Conservation (phyloP, 1,284 basidiomycete genomes). For the Calocybe gambosa region DNA sequence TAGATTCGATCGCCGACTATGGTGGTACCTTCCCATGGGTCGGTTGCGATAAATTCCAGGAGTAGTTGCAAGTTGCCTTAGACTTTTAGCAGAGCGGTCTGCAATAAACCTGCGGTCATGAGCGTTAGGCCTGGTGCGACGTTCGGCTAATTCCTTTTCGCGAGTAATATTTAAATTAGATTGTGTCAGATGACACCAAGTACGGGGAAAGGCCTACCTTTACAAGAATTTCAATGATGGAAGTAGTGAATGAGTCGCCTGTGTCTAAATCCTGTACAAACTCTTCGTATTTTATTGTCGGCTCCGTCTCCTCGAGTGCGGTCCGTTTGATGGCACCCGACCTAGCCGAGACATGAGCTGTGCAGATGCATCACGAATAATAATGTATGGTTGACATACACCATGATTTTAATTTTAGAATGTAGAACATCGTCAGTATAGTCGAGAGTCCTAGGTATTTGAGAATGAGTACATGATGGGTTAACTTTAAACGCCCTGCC, state of each 20-base stretch:
- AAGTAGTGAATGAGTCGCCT: constrained; percentile 69
- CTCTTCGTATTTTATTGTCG: constrained; percentile 56
- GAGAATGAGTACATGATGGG: constrained; percentile 8
- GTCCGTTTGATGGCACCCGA: constrained; percentile 60
- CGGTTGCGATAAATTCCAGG: constrained; percentile 46
- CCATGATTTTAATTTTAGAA: constrained; percentile 61
- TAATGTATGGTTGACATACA: constrained; percentile 42
- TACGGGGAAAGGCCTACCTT: constrained; percentile 40
- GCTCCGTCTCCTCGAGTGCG: constrained; percentile 51
- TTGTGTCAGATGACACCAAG: neutral
- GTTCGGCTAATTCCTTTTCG: constrained; percentile 63
- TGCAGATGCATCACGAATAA: constrained; percentile 1
- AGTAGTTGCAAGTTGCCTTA: constrained; percentile 50
- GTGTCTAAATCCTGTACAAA: constrained; percentile 68
- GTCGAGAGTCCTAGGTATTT: constrained; percentile 49
- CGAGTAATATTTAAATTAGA: neutral
- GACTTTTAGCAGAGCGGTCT: constrained; percentile 53
- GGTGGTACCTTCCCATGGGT: constrained; percentile 25
- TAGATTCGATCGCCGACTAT: constrained; percentile 33
- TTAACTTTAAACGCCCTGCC: constrained; percentile 8
- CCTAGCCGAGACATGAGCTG: constrained; percentile 28
- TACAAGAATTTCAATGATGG: constrained; percentile 64
- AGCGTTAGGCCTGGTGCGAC: constrained; percentile 43
- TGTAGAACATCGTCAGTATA: constrained; percentile 63
- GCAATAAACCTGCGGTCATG: constrained; percentile 57